Evolutionary conservation across 2,329 filamentous ascomycete species (phyloP).

Genomic region (Talaromyces atroroseus): DNA sequence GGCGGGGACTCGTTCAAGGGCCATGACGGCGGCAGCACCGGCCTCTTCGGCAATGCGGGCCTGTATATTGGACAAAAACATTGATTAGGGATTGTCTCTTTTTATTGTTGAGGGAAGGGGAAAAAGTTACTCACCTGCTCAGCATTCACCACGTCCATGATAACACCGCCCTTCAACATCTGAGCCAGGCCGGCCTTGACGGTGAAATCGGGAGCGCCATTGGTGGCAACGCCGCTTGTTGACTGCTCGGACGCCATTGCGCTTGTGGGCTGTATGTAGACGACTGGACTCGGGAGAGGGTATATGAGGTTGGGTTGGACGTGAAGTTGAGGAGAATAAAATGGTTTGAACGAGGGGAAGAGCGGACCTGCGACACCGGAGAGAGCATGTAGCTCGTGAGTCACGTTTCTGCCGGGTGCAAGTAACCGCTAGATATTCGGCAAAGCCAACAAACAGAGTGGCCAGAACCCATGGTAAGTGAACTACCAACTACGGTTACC

Average conservation of each 20-base stretch:
- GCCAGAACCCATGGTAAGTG: no score
- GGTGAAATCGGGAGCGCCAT: slow-evolving; percentile 56
- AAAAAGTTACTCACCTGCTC: slow-evolving; percentile 55
- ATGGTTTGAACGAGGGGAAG: neutral
- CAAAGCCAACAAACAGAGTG: no score
- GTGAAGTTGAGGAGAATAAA: neutral
- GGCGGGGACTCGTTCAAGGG: slow-evolving; percentile 91
- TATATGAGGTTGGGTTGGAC: neutral
- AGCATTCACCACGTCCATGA: slow-evolving; percentile 97
- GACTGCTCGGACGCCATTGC: slow-evolving; percentile 31
- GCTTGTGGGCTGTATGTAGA: neutral
- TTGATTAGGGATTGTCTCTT: neutral
- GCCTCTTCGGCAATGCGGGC: slow-evolving; percentile 96
- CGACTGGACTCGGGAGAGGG: neutral
- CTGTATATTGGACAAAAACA: slow-evolving; percentile 35
- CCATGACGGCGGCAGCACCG: slow-evolving; percentile 95
- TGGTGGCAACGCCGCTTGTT: slow-evolving; percentile 30
- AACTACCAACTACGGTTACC: no score
- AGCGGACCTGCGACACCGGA: slow-evolving; percentile 15
- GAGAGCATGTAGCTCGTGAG: neutral
- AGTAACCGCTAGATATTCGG: no score
- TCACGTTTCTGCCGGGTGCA: neutral
- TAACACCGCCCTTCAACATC: slow-evolving; percentile 98
- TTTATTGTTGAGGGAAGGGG: neutral
- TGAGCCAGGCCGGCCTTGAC: slow-evolving; percentile 94